These are phyloP conservation scores for Aureobasidium sp. DNA, from an alignment of 2,329 filamentous ascomycete genomes.

Conservation along the genomic window DNA sequence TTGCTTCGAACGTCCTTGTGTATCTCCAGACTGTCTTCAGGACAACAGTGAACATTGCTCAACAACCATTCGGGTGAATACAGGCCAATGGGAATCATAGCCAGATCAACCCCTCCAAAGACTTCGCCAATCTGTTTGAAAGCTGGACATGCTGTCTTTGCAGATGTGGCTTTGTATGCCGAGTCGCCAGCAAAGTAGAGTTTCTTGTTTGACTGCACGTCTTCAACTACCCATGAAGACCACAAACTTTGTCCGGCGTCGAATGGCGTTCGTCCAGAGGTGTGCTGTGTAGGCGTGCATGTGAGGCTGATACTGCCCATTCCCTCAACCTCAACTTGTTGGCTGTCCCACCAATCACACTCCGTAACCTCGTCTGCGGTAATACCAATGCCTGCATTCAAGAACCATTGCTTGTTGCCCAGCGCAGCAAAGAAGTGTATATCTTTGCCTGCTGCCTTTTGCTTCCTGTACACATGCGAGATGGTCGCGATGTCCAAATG, in stretches of 20 bases:
- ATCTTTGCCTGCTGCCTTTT: conserved; percentile 25
- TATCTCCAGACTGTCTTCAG: conserved; percentile 41
- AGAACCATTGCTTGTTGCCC: conserved; percentile 32
- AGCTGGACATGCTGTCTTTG: conserved; percentile 38
- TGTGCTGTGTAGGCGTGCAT: conserved; percentile 43
- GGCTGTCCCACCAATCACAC: conserved; percentile 44
- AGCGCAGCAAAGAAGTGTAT: conserved; percentile 38
- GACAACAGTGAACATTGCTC: conserved; percentile 39
- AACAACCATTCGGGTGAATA: conserved; percentile 39
- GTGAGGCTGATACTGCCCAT: conserved; percentile 34
- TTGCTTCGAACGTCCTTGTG: conserved; percentile 40
- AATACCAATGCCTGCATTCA: conserved; percentile 31
- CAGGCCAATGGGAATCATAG: conserved; percentile 42
- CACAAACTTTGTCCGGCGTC: conserved; percentile 37
- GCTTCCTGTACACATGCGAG: conserved; percentile 29
- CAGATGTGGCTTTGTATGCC: conserved; percentile 35
- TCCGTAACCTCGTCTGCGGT: conserved; percentile 35
- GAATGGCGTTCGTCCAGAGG: conserved; percentile 35
- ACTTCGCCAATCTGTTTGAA: conserved; percentile 40
- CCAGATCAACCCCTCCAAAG: conserved; percentile 42
- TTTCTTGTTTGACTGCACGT: conserved; percentile 23
- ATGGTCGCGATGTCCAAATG: conserved; percentile 44
- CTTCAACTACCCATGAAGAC: conserved; percentile 41
- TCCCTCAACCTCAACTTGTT: conserved; percentile 27
- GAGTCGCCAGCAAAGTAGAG: conserved; percentile 45